Evolutionary conservation across 2,329 filamentous ascomycete species (phyloP).

Genomic region (Clonostachys rosea): DNA sequence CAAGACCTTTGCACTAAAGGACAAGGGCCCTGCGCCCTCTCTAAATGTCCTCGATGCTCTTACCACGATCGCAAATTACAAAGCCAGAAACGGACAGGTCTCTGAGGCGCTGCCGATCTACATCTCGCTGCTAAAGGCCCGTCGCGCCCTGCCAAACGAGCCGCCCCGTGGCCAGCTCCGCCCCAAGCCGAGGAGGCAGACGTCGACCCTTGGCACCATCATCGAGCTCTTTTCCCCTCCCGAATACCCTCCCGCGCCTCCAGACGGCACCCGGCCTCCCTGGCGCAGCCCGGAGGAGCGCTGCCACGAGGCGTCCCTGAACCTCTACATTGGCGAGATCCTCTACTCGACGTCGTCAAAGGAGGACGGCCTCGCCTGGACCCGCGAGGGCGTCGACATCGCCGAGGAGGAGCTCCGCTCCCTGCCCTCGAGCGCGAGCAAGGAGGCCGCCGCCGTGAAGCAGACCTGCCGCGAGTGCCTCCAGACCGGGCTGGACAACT

Average conservation of each 20-base stretch:
- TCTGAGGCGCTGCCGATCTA: conserved; percentile 75
- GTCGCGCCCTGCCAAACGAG: conserved; percentile 49
- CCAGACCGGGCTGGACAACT: conserved; percentile 71
- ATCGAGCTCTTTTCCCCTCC: conserved; percentile 34
- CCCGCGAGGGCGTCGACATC: conserved; percentile 77
- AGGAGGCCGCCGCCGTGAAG: conserved; percentile 10
- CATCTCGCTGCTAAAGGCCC: conserved; percentile 76
- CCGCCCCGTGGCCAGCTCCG: conserved; percentile 12
- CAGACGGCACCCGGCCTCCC: conserved; percentile 65
- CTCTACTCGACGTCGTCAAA: conserved; percentile 61
- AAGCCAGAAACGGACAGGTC: conserved; percentile 65
- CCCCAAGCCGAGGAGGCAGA: not conserved
- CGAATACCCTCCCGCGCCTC: conserved; percentile 65
- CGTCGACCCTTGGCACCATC: conserved; percentile 8
- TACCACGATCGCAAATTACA: conserved; percentile 74
- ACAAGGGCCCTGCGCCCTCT: conserved; percentile 56
- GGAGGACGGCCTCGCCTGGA: conserved; percentile 81
- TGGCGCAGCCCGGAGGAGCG: conserved; percentile 58
- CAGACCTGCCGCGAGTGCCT: conserved; percentile 75
- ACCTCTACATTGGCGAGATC: conserved; percentile 91
- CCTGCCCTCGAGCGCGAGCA: conserved; percentile 17
- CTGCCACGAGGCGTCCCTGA: conserved; percentile 82
- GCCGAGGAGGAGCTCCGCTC: conserved; percentile 64
- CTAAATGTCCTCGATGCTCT: conserved; percentile 71
- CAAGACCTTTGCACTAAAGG: conserved; percentile 59